phyloP scores from a whole-genome alignment of 441 rosid genomes.

The Eruca vesicaria region DNA sequence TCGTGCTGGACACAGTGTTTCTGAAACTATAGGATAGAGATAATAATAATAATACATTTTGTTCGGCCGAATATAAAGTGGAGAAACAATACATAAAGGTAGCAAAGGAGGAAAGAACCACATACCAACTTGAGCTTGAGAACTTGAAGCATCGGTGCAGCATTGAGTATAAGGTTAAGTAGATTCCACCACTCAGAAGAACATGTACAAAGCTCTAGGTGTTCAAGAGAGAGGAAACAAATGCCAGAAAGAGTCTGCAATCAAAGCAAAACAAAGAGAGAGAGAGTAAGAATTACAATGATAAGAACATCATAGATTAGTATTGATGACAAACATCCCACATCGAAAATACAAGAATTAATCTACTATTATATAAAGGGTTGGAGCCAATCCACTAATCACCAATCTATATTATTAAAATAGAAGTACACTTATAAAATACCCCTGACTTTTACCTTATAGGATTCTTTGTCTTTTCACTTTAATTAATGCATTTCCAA shows the following conservation, averaged over 20 bases:
- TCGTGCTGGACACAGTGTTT: not conserved
- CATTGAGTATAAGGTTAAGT: not conserved
- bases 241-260: not conserved
- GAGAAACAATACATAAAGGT: not conserved
- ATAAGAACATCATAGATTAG: no score
- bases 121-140: slow-evolving; percentile 12
- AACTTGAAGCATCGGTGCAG: slow-evolving; percentile 8
- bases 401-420: no score
- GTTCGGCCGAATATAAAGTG: not conserved
- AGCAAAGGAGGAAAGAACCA: slow-evolving; percentile 2
- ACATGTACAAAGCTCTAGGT: slow-evolving; percentile 17
- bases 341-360: no score
- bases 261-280: not conserved
- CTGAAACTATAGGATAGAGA: not conserved
- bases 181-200: not conserved
- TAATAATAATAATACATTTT: not conserved
- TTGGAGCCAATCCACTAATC: no score
- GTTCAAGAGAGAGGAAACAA: slow-evolving; percentile 1
- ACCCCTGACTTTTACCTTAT: no score
- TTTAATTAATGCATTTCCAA: no score
- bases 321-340: no score
- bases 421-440: no score
- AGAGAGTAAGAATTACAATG: not conserved
- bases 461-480: no score
- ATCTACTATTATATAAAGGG: no score